Percentiles rank a stretch among this genome's conserved stretches.
Evolutionary conservation across 169 alveolate genomes (phyloP).

Genomic region (Cyclospora cayetanensis): DNA sequence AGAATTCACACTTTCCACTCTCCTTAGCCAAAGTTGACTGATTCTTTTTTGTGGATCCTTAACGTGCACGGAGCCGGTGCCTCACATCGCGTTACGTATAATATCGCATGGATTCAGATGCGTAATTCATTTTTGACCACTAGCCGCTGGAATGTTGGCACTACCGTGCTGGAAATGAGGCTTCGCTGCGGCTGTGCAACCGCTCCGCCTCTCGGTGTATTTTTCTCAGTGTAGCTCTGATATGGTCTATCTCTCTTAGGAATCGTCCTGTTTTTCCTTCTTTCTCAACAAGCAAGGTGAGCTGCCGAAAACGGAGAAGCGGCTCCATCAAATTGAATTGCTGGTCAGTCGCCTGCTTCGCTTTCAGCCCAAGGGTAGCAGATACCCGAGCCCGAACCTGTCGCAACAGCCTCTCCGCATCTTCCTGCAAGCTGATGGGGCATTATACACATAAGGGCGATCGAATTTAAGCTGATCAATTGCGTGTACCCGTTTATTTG

Average conservation of each 20-base stretch:
- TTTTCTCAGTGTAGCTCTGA: background rate
- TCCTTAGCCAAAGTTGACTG: too few relatives aligned
- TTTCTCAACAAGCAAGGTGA: background rate
- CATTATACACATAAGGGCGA: background rate
- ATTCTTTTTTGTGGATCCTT: too few relatives aligned
- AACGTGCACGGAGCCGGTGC: too few relatives aligned
- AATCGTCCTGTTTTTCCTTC: background rate
- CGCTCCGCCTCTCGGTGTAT: constrained; percentile 25
- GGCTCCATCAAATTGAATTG: background rate
- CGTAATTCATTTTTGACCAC: too few relatives aligned
- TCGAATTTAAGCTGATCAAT: background rate
- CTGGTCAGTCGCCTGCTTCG: background rate
- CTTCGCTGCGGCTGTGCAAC: background rate
- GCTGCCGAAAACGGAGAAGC: constrained; percentile 16
- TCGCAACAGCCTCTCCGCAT: background rate
- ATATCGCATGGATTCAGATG: too few relatives aligned
- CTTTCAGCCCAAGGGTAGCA: background rate
- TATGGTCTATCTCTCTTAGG: background rate
- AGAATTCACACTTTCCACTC: too few relatives aligned
- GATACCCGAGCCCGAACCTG: background rate
- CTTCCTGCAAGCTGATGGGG: constrained; percentile 2
- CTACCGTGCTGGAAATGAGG: too few relatives aligned
- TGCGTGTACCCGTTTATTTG: background rate
- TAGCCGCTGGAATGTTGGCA: too few relatives aligned
- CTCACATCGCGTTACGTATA: too few relatives aligned